A percentile compares a stretch with the other conserved stretches of the same genome.
Evolutionary conservation across 2,329 filamentous ascomycete genomes (phyloP).

Genomic region (Bertia moriformis): DNA sequence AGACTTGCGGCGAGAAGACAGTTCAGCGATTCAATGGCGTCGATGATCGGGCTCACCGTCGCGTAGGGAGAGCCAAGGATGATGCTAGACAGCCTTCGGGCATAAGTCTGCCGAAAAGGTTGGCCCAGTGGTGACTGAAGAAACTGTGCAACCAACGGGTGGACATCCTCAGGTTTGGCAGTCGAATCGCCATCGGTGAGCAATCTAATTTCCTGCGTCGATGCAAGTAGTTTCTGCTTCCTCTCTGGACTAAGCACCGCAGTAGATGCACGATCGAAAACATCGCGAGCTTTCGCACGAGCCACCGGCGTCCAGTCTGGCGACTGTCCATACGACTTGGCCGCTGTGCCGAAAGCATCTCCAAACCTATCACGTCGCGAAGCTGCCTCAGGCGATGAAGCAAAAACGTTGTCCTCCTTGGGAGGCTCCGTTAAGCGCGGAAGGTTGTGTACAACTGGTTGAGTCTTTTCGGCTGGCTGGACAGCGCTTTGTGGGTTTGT

Average conservation of each 20-base stretch:
- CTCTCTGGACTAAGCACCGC: slow-evolving; percentile 20
- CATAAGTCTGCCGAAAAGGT: slow-evolving; percentile 58
- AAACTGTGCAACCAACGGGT: slow-evolving; percentile 26
- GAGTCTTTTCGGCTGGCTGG: slow-evolving; percentile 6
- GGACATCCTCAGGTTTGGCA: slow-evolving; percentile 27
- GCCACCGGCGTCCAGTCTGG: background rate
- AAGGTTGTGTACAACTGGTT: slow-evolving; percentile 18
- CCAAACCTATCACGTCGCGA: background rate
- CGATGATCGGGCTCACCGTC: slow-evolving; percentile 51
- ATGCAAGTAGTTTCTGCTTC: slow-evolving; percentile 18
- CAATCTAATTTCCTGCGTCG: slow-evolving; percentile 19
- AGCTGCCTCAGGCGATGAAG: background rate
- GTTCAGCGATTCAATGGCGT: slow-evolving; percentile 58
- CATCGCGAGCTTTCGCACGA: slow-evolving; percentile 5
- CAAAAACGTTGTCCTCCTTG: background rate
- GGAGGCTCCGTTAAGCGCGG: slow-evolving; percentile 1
- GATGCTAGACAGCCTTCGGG: slow-evolving; percentile 46
- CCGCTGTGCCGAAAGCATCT: background rate
- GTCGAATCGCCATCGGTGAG: slow-evolving; percentile 10
- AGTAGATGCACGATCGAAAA: slow-evolving; percentile 19
- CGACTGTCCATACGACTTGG: background rate
- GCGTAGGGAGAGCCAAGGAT: slow-evolving; percentile 64
- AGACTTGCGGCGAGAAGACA: slow-evolving; percentile 60
- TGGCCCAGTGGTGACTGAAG: slow-evolving; percentile 41
- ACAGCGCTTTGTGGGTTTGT: slow-evolving; percentile 26